Conservation (phyloP, 352 stramenopile genomes). For the Globisporangium abappressorium region DNA sequence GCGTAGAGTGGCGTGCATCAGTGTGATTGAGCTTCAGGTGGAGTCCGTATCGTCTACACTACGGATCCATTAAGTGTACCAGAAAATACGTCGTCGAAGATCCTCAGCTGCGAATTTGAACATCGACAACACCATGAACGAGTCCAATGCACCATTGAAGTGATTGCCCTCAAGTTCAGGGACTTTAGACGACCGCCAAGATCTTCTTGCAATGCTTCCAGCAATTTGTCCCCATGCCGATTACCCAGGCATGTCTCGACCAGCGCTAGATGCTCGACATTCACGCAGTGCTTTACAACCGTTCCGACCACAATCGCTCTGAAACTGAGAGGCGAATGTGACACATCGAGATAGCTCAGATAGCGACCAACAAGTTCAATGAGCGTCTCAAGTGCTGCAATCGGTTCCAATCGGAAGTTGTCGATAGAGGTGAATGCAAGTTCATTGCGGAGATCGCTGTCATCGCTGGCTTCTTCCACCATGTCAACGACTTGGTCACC, state of each 20-base stretch:
- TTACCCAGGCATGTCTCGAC: not conserved
- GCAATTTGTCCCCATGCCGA: not conserved
- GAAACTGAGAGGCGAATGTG: not conserved
- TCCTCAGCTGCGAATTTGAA: constrained; percentile 9
- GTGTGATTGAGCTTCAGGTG: too few species aligned
- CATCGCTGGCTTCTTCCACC: not conserved
- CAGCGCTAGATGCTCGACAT: constrained; percentile 2
- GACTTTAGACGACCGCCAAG: not conserved
- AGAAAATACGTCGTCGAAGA: constrained; percentile 9
- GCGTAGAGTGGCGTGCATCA: too few species aligned
- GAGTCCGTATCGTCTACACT: too few species aligned
- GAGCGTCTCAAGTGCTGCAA: not conserved
- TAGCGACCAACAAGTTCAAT: not conserved
- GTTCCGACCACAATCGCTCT: not conserved
- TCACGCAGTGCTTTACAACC: constrained; percentile 9
- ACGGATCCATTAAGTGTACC: not conserved
- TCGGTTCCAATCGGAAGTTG: too few species aligned
- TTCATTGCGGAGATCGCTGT: not conserved
- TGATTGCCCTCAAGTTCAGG: constrained; percentile 9
- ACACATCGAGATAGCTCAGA: constrained; percentile 1
- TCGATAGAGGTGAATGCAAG: not conserved
- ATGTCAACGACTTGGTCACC: not conserved
- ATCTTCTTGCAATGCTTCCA: constrained; percentile 1
- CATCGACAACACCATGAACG: constrained; percentile 5
- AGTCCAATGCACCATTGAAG: not conserved